These are phyloP conservation scores for Gossypium schwendimanii DNA, from an alignment of 441 rosid species.

Conservation along the genomic window DNA sequence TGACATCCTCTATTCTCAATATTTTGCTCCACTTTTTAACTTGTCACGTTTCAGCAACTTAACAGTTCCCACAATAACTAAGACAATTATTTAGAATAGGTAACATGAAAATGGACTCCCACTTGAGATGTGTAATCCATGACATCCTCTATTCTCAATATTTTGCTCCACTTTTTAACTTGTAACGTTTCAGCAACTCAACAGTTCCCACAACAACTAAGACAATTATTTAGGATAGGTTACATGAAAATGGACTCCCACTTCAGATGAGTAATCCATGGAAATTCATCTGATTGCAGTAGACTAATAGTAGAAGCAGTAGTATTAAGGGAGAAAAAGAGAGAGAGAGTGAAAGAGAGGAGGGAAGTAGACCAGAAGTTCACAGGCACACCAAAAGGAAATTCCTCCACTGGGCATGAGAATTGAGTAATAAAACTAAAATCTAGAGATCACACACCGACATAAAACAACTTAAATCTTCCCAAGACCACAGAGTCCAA, in stretches of 20 bases:
- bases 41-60: neutral
- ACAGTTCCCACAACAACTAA: neutral
- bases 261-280: constrained; percentile 2
- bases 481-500: neutral
- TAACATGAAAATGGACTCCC: neutral
- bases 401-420: neutral
- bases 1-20: neutral
- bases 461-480: neutral
- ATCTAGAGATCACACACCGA: neutral
- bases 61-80: neutral
- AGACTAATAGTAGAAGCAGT: neutral
- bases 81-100: neutral
- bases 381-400: constrained; percentile 1
- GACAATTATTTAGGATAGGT: neutral
- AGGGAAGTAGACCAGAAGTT: constrained; percentile 5
- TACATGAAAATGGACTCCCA: neutral
- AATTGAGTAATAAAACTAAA: neutral
- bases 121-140: constrained; percentile 1
- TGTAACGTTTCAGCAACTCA: neutral
- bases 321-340: neutral
- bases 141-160: neutral
- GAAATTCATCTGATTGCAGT: constrained; percentile 5
- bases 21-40: neutral
- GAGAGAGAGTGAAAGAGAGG: neutral
- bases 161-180: neutral